Evolutionary conservation across 371 early-diverging fungal species (phyloP).

Genomic region (Mucor piriformis): DNA sequence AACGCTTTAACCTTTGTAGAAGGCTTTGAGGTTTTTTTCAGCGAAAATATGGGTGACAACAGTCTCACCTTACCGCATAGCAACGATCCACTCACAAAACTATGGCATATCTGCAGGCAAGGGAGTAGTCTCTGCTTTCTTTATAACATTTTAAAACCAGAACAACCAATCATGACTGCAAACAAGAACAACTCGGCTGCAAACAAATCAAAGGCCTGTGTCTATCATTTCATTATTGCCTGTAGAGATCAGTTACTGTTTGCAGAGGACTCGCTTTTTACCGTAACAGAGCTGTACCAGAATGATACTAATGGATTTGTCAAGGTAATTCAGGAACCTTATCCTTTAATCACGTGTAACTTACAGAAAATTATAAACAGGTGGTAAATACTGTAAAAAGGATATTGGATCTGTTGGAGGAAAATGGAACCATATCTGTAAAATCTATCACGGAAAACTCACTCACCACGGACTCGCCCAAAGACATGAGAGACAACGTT

Average conservation of each 20-base stretch:
- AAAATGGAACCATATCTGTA: conserved; percentile 35
- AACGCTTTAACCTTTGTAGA: conserved; percentile 63
- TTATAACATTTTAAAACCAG: conserved; percentile 72
- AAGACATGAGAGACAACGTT: conserved; percentile 83
- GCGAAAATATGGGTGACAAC: not conserved
- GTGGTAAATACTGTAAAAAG: conserved; percentile 43
- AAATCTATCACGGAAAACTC: conserved; percentile 13
- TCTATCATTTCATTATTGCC: conserved; percentile 80
- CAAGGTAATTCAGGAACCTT: conserved; percentile 83
- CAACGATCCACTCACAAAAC: conserved; percentile 78
- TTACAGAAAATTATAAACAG: conserved; percentile 27
- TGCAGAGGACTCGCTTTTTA: conserved; percentile 76
- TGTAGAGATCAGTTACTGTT: conserved; percentile 73
- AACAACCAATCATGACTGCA: conserved; percentile 51
- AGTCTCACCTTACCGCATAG: not conserved
- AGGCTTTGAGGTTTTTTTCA: conserved; percentile 59
- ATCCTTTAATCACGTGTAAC: no score
- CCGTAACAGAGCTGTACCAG: conserved; percentile 83
- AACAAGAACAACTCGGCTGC: conserved; percentile 47
- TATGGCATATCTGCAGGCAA: conserved; percentile 89
- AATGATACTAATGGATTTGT: conserved; percentile 95
- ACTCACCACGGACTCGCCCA: conserved; percentile 53
- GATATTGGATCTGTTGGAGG: conserved; percentile 37
- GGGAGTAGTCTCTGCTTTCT: conserved; percentile 86
- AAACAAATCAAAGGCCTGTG: conserved; percentile 77